Base-by-base conservation (phyloP, 75 land plant species). In the Pseudotsuga menziesii region DNA sequence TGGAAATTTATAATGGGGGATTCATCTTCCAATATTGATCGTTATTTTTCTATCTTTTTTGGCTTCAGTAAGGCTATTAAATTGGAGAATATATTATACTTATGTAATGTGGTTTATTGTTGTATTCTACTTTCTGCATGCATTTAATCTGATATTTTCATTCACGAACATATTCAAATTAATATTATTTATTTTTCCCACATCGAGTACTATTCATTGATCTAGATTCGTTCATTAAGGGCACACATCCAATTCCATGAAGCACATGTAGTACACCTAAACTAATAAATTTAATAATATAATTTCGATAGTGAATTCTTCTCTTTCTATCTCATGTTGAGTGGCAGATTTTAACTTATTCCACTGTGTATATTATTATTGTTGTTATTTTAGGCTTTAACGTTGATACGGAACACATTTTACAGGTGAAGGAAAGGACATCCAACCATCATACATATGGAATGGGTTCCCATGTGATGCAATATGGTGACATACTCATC, bases 381-480 rank as follows among this genome's bases (percentile, higher is more conserved):
- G 9, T 48, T 48, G 7, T 41, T 41, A 69, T 36, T 36, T 19
- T 4, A 9, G 9, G 2, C 35, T 25, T 69, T 69, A n/a, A 11
- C 48, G 11, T n/a, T 69, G 52, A 69, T 69, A 54, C 9, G n/a
- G 11, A 16, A 81, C 11, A 19, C 27, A 14, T 72, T 62, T 78
- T 82, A 8, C 81, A 94, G 97, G 97, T 94, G 3, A 89, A 92
- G 75, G 61, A 17, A 60, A 88, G 97, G 73, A 94, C 97, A 15
- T 70, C 88, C 41, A 86, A 82, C 74, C 70, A 83, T 11, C 81
- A 89, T 23, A 82, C 85, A n/a, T 86, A 83, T 78, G 66, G 22
- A 59, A 78, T 66, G 75, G 97, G 97, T 29, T 94, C 97, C 6
- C 97, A 94, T 84, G 97, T 94, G 79, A 92, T 94, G 97, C 88